Evolutionary conservation across 768 basidiomycete genomes (phyloP).

Genomic region (Trametes coccinea): DNA sequence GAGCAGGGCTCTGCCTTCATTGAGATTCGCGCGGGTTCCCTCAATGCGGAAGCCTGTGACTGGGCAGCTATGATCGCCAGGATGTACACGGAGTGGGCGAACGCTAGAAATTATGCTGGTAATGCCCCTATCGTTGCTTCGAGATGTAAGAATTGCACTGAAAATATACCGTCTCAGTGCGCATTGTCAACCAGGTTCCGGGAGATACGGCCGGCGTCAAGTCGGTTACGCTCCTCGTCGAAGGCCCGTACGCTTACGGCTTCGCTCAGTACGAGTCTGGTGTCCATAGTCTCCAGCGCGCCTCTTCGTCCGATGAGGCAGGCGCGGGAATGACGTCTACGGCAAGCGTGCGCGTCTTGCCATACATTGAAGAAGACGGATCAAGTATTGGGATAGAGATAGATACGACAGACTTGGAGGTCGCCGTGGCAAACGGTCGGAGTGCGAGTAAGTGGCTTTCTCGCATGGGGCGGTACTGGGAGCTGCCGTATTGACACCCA

Average conservation of each 20-base stretch:
- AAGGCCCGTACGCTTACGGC: conserved; percentile 22
- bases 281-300: conserved; percentile 18
- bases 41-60: conserved; percentile 20
- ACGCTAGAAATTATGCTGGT: conserved; percentile 20
- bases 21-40: conserved; percentile 22
- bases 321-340: conserved; percentile 13
- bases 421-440: conserved; percentile 16
- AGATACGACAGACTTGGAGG: conserved; percentile 17
- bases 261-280: conserved; percentile 25
- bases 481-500: not conserved
- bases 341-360: conserved; percentile 24
- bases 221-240: conserved; percentile 17
- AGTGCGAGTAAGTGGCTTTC: conserved; percentile 12
- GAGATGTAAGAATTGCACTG: not conserved
- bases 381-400: conserved; percentile 7
- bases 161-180: conserved; percentile 5
- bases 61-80: conserved; percentile 20
- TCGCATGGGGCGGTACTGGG: not conserved
- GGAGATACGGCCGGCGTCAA: conserved; percentile 16
- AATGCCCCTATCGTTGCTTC: not conserved
- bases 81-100: conserved; percentile 27
- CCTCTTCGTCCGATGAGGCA: conserved; percentile 8
- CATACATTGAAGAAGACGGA: conserved; percentile 19
- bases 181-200: conserved; percentile 13
- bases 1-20: conserved; percentile 25